Base-by-base conservation (phyloP, 1,284 basidiomycete genomes). In the Ceratobasidium sp. region DNA sequence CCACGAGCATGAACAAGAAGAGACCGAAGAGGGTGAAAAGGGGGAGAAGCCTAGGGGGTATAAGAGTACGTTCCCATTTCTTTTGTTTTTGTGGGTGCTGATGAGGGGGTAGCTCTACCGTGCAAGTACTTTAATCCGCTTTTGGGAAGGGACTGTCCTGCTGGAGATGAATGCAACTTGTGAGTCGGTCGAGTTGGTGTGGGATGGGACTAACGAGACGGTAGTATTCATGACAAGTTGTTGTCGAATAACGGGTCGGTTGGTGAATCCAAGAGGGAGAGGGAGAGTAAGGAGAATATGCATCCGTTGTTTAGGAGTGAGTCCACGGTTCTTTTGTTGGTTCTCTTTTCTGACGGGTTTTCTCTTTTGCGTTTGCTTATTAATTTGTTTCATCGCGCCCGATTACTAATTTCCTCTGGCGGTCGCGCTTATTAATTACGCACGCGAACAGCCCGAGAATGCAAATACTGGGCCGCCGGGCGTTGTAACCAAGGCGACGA, bases 401-500 rank as follows among this genome's bases (percentile, higher is more conserved):
- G n/a, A n/a, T n/a, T n/a, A n/a, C n/a, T n/a, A n/a, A n/a, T n/a
- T n/a, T n/a, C n/a, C n/a, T n/a, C n/a, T n/a, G n/a, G n/a, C n/a
- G n/a, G n/a, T n/a, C n/a, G n/a, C n/a, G n/a, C 47, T 50, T 23
- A 50, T 21, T 6, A 7, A 8, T 50, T 50, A 21, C 33, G 33
- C 33, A 11, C 11, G 4, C 33, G 5, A 36, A 36, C 25, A 67
- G 62, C 62, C 44, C 62, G 62, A 25, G 62, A 67, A 56, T 67
- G 62, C 52, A 67, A 67, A 30, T 67, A 67, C 53, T 67, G 62
- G 62, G 62, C 62, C 29, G 62, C 62, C 9, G 62, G 62, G 8
- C 62, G 62, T 2, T 67, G 62, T 52, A 67, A 67, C 62, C 62
- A 67, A 19, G 62, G 62, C 29, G 62, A 67, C 29, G 62, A 67